phyloP scores from a whole-genome alignment of 352 stramenopile species.

The Blastocystis sp. region DNA sequence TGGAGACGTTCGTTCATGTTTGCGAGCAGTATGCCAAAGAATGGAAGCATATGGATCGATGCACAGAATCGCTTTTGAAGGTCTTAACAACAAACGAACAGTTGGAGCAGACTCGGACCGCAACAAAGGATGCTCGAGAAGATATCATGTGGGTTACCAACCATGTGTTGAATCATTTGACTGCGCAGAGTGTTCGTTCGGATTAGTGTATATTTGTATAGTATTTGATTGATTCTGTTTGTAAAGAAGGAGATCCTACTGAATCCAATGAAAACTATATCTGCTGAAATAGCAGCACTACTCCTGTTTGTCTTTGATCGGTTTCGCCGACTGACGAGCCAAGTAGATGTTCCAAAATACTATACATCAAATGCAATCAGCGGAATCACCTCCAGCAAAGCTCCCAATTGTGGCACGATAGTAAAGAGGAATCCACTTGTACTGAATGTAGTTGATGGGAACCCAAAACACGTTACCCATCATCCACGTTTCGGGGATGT shows the following conservation, averaged over 20 bases:
- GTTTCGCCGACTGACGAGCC: conserved; percentile 29
- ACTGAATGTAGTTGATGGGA: conserved; percentile 50
- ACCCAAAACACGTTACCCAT: conserved; percentile 49
- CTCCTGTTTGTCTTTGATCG: neutral
- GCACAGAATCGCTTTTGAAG: no score
- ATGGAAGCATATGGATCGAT: no score
- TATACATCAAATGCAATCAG: neutral
- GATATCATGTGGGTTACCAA: no score
- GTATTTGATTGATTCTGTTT: neutral
- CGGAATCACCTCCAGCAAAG: neutral
- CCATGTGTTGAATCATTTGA: no score
- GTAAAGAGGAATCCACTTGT: conserved; percentile 38
- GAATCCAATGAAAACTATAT: neutral
- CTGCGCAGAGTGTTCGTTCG: no score
- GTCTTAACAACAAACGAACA: no score
- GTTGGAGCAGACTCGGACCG: no score
- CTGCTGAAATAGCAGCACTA: no score
- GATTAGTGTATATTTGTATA: no score
- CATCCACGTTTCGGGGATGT: conserved; percentile 42
- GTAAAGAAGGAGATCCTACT: neutral
- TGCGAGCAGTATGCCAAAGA: no score
- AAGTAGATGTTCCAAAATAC: conserved; percentile 54
- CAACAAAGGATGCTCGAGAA: no score
- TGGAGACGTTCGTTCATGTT: no score
- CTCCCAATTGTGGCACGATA: conserved; percentile 36